Percentiles rank a stretch among this genome's conserved stretches.
phyloP scores from a whole-genome alignment of 2,329 filamentous ascomycete genomes.

The Alternaria ventricosa region DNA sequence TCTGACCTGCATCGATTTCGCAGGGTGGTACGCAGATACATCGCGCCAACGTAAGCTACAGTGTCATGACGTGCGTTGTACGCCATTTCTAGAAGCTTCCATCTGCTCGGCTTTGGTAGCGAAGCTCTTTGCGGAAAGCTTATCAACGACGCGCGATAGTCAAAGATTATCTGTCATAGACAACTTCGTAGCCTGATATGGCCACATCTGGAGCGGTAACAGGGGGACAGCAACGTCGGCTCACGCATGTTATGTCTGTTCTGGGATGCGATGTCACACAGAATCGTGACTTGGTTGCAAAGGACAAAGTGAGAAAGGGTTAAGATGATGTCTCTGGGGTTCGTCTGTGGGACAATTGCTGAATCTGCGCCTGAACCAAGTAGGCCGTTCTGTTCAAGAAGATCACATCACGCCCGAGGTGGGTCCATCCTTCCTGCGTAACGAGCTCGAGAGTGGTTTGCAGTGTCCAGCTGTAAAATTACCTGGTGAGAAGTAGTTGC shows the following conservation, averaged over 20 bases:
- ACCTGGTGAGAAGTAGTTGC: not conserved
- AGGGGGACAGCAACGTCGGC: not conserved
- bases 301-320: not conserved
- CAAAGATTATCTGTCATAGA: not conserved
- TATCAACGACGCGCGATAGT: not conserved
- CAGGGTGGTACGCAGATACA: not conserved
- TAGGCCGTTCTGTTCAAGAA: not conserved
- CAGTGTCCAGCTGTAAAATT: not conserved
- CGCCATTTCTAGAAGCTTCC: not conserved
- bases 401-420: not conserved
- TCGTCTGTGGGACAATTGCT: not conserved
- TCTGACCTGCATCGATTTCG: constrained; percentile 9
- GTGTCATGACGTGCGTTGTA: not conserved
- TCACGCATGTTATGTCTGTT: not conserved
- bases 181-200: not conserved
- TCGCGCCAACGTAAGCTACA: not conserved
- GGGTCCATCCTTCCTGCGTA: not conserved
- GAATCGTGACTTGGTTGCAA: not conserved
- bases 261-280: not conserved
- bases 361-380: not conserved
- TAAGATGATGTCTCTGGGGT: not conserved
- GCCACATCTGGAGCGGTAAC: not conserved
- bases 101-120: not conserved
- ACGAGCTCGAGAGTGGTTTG: not conserved
- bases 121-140: not conserved